These are phyloP conservation scores for Vicia sativa DNA, from an alignment of 306 rosid species.

Conservation along the genomic window DNA sequence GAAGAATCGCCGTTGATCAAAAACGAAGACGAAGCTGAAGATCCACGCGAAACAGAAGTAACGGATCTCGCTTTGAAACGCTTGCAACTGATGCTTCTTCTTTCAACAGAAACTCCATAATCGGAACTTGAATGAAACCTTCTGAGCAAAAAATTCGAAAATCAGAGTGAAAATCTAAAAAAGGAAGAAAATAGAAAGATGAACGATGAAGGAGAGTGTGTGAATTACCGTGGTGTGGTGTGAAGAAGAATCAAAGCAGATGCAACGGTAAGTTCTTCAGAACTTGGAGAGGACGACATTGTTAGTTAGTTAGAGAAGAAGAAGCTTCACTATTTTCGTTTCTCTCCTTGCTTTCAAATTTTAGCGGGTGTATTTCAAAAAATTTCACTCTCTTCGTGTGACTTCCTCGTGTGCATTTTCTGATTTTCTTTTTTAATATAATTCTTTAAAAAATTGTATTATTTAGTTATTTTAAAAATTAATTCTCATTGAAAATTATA, in stretches of 20 bases:
- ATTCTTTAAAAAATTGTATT: too few species aligned
- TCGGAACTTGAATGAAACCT: conserved; percentile 45
- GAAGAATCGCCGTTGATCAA: conserved; percentile 45
- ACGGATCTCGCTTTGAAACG: conserved; percentile 38
- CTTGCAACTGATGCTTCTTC: conserved; percentile 35
- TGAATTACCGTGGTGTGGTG: conserved; percentile 42
- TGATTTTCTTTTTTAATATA: background rate
- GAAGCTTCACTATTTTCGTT: background rate
- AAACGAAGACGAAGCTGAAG: conserved; percentile 52
- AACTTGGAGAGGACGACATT: conserved; percentile 63
- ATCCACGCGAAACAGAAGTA: conserved; percentile 40
- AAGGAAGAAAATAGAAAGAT: background rate
- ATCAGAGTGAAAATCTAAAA: conserved; percentile 30
- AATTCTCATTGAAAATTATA: too few species aligned
- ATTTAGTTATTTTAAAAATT: too few species aligned
- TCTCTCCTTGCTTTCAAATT: conserved; percentile 37
- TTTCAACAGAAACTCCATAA: conserved; percentile 31
- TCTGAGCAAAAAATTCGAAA: conserved; percentile 28
- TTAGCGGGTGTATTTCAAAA: conserved; percentile 63
- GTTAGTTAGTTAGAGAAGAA: conserved; percentile 29
- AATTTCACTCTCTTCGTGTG: conserved; percentile 21
- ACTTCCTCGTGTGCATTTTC: conserved; percentile 2
- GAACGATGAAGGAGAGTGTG: background rate
- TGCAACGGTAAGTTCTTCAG: conserved; percentile 67
- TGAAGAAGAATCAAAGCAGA: conserved; percentile 82